Percentiles rank a stretch among this genome's conserved stretches.
Conservation (phyloP, 2,329 filamentous ascomycete species). For the Xylariales sp. region DNA sequence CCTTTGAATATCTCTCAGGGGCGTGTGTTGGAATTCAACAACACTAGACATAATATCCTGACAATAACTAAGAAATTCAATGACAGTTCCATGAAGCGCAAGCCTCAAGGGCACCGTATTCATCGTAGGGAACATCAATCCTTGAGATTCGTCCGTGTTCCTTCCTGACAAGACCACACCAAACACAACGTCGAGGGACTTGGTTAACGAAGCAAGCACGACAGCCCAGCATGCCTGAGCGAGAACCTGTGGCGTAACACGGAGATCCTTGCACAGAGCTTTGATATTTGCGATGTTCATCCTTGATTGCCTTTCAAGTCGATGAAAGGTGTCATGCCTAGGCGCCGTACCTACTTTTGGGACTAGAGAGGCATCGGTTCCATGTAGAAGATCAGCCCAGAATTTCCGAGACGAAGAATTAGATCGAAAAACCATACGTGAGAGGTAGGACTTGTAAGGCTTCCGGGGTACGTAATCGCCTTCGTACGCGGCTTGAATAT, state of each 20-base stretch:
- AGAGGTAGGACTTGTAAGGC: constrained; percentile 65
- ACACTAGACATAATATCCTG: constrained; percentile 76
- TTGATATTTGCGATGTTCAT: constrained; percentile 57
- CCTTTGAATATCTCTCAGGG: constrained; percentile 75
- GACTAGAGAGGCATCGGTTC: constrained; percentile 55
- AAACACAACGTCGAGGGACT: constrained; percentile 80
- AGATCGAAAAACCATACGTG: constrained; percentile 61
- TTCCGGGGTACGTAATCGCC: constrained; percentile 56
- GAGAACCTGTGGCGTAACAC: constrained; percentile 80
- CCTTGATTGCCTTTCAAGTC: constrained; percentile 59
- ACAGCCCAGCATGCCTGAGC: constrained; percentile 82
- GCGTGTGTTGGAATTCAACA: constrained; percentile 79
- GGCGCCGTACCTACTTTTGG: background rate
- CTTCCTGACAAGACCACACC: constrained; percentile 87
- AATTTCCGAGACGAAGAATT: constrained; percentile 64
- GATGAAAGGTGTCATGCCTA: constrained; percentile 46
- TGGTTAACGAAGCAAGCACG: constrained; percentile 71
- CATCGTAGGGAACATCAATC: constrained; percentile 88
- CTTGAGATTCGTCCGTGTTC: constrained; percentile 75
- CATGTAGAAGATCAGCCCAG: constrained; percentile 77
- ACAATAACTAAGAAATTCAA: constrained; percentile 76
- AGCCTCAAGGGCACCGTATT: constrained; percentile 84
- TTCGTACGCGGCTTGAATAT: constrained; percentile 75
- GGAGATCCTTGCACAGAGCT: constrained; percentile 72
- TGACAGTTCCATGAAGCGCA: constrained; percentile 75